phyloP scores from a whole-genome alignment of 495 filamentous ascomycete species.

The Daldinia concentrica region DNA sequence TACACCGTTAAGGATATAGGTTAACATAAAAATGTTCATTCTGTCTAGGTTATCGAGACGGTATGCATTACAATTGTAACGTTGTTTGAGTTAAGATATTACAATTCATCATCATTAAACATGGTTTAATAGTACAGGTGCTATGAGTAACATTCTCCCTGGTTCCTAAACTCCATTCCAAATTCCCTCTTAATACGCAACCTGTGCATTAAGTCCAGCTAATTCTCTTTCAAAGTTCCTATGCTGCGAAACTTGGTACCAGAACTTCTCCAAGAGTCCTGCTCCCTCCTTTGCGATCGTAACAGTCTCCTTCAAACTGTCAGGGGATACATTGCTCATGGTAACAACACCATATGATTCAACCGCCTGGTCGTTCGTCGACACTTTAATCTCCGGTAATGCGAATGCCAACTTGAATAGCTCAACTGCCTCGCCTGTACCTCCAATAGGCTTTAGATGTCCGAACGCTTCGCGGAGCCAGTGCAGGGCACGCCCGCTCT shows the following conservation, averaged over 20 bases:
- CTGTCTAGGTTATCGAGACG: background rate
- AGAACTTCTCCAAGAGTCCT: constrained; percentile 68
- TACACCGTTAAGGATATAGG: background rate
- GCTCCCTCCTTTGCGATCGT: constrained; percentile 69
- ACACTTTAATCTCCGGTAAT: constrained; percentile 63
- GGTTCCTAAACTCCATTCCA: background rate
- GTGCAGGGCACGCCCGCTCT: constrained; percentile 80
- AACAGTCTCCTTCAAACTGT: constrained; percentile 63
- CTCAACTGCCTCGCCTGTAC: constrained; percentile 73
- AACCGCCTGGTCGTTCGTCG: constrained; percentile 58
- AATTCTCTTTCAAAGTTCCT: constrained; percentile 76
- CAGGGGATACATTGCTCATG: constrained; percentile 59
- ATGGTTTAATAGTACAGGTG: background rate
- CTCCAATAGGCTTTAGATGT: constrained; percentile 80
- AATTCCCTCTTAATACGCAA: constrained; percentile 28
- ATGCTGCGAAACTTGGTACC: constrained; percentile 74
- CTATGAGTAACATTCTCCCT: background rate
- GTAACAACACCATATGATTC: constrained; percentile 79
- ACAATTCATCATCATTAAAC: background rate
- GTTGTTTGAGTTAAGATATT: background rate
- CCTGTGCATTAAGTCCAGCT: constrained; percentile 65
- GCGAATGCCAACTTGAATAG: constrained; percentile 68
- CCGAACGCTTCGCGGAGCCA: constrained; percentile 88
- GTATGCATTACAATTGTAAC: background rate
- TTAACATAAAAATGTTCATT: background rate